Base-by-base conservation (phyloP, 257 asterid genomes). In the Rhazya stricta region DNA sequence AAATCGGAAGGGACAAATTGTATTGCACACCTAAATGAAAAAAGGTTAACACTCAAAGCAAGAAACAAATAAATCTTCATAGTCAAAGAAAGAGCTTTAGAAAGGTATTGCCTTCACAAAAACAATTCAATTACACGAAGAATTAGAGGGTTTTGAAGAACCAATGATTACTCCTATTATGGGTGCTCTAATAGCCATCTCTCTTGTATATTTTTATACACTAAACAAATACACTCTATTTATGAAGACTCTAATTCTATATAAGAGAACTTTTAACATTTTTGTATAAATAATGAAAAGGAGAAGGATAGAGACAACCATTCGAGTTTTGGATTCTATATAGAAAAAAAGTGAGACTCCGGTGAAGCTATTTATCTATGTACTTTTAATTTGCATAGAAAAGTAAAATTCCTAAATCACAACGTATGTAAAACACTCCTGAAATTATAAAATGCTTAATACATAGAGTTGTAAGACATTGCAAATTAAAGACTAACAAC, bases 151-250 rank as follows among this genome's bases (percentile, higher is more conserved):
- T 66, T 81, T 83, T 61, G 91, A 75, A 25, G 88, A 74, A 74
- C 85, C 74, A 85, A 84, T 79, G 83, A 85, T 77, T 79, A 86
- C 76, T 81, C 90, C 87, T 72, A 91, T 65, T 25, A 82, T 67
- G 56, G 89, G 89, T 74, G 89, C 84, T 81, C 86, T 85, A 34
- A 81, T 80, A 15, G 96, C 94, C 92, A 90, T 87, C 69, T 50
- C 56, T 41, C 29, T 21, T 2, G 9, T 34, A 32, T 43, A 2
- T 41, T 29, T 48, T 21, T 23, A 12, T 13, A 34, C 42, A 45
- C 53, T 27, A 34, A 62, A 29, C 32, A 74, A 21, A n/a, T 62
- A 32, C 62, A 32, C 34, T 62, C 37, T 48, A 27, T 25, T 36
- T 27, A 1, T 2, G 48, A 15, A 43, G 58, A 12, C 13, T 62